Evolutionary conservation across 331 rosid species (phyloP), one percentile per base, ranked within the genome.

Genomic region (Ulmus americana): DNA sequence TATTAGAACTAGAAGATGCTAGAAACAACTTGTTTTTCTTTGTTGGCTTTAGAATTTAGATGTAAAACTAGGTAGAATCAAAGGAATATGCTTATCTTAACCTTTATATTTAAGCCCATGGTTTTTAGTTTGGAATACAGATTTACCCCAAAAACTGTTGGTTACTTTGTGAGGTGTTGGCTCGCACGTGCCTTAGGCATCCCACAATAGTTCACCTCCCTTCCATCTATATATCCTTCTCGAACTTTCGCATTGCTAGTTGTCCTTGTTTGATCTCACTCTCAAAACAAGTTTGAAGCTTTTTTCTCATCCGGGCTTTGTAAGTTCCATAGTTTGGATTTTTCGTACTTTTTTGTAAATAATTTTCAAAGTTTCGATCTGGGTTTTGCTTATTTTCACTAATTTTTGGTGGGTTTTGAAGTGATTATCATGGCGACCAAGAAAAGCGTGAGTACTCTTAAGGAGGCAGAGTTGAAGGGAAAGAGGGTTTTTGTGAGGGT

Each of bases 401-500:
- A 48, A 13, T 28, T 22, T 51, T 38, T 55, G 16, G 10, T 18
- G 40, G 42, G 51, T 56, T 28, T 49, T 49, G 72, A 67, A 80
- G 61, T 28, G 39, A 70, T 74, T 78, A 55, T 5, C 1, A 91
- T 91, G 97, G 96, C 95, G 14, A 86, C 97, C 63, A 91, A 91
- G 81, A 91, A 82, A 73, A 88, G 96, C 76, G 97, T 91, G 6
- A 76, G 87, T 28, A 82, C 97, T 5, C 75, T 91, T 80, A 91
- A 84, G 75, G 96, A 86, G 75, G 88, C 49, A 53, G 91, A 91
- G 74, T 79, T 91, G 84, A 82, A 84, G 71, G 90, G 90, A 10
- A 91, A 91, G 80, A 83, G 81, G 64, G 97, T 91, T 61, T 86
- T 91, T 7, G 90, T 86, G 15, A 88, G 97, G 71, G 97, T 79